These are phyloP conservation scores for Penicillium soppii DNA, from an alignment of 495 filamentous ascomycete species.

Conservation along the genomic window DNA sequence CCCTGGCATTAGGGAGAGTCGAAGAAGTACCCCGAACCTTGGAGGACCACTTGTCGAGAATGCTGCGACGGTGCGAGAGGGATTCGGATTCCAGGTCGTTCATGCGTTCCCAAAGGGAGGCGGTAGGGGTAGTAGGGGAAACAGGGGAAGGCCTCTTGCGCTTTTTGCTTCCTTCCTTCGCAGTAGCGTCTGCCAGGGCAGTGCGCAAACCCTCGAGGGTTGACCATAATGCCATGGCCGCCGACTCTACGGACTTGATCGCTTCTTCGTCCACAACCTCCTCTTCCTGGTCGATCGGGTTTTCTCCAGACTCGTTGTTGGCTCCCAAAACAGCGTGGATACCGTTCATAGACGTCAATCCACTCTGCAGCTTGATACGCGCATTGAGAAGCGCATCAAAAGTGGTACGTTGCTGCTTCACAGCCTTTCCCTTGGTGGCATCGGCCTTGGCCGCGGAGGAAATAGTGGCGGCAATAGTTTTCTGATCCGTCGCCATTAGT, in stretches of 20 bases:
- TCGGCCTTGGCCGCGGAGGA: conserved; percentile 75
- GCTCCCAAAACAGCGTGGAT: conserved; percentile 48
- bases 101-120: conserved; percentile 73
- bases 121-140: conserved; percentile 47
- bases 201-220: conserved; percentile 72
- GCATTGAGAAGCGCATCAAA: conserved; percentile 87
- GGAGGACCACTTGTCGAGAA: conserved; percentile 49
- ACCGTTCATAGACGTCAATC: conserved; percentile 76
- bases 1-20: conserved; percentile 36
- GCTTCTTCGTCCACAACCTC: conserved; percentile 40
- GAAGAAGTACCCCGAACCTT: conserved; percentile 50
- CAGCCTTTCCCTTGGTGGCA: conserved; percentile 78
- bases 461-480: conserved; percentile 64
- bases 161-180: conserved; percentile 53
- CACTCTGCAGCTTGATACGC: conserved; percentile 89
- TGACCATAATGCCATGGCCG: conserved; percentile 86
- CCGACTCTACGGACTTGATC: conserved; percentile 77
- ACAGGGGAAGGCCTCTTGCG: conserved; percentile 53
- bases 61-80: conserved; percentile 39
- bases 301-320: conserved; percentile 31
- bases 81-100: conserved; percentile 57
- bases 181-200: conserved; percentile 52
- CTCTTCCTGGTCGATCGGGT: conserved; percentile 31
- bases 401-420: conserved; percentile 76
- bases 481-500: conserved; percentile 71